Percentiles rank a stretch among this genome's conserved stretches.
These are phyloP conservation scores for Aspergillus aculeatinus DNA, from an alignment of 2,329 filamentous ascomycete genomes.

Conservation along the genomic window DNA sequence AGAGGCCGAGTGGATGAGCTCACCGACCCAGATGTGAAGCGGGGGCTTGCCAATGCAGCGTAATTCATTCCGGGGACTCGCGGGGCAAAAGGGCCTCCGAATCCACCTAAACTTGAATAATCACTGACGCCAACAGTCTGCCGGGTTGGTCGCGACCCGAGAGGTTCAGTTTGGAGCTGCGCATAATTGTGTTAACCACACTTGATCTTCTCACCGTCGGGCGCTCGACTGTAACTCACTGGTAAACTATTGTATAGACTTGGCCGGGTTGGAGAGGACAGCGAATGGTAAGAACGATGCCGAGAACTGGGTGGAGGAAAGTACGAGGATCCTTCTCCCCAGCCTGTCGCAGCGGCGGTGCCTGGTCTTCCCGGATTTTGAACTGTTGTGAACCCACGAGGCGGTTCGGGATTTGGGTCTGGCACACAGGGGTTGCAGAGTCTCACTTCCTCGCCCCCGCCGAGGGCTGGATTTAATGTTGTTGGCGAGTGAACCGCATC, in stretches of 20 bases:
- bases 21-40: slow-evolving; percentile 1
- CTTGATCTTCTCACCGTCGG: background rate
- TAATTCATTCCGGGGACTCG: slow-evolving; percentile 19
- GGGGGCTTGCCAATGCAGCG: slow-evolving; percentile 16
- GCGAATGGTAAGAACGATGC: slow-evolving; percentile 29
- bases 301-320: slow-evolving; percentile 15
- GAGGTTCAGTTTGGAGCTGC: slow-evolving; percentile 14
- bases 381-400: slow-evolving; percentile 35
- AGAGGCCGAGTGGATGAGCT: slow-evolving; percentile 11
- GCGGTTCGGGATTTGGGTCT: slow-evolving; percentile 63
- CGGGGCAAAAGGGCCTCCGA: slow-evolving; percentile 16
- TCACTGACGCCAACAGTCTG: slow-evolving; percentile 29
- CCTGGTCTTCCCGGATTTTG: slow-evolving; percentile 20
- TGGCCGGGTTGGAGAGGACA: slow-evolving; percentile 19
- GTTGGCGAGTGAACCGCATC: slow-evolving; percentile 24
- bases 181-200: slow-evolving; percentile 5
- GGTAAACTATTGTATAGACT: slow-evolving; percentile 10
- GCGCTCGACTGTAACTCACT: slow-evolving; percentile 14
- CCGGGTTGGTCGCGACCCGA: slow-evolving; percentile 22
- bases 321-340: slow-evolving; percentile 4
- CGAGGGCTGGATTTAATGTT: slow-evolving; percentile 51
- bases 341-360: slow-evolving; percentile 13
- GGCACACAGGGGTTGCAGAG: slow-evolving; percentile 73
- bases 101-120: slow-evolving; percentile 18
- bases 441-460: slow-evolving; percentile 66